Base-by-base conservation (phyloP, 2,329 filamentous ascomycete genomes). In the Zymoseptoria tritici region DNA sequence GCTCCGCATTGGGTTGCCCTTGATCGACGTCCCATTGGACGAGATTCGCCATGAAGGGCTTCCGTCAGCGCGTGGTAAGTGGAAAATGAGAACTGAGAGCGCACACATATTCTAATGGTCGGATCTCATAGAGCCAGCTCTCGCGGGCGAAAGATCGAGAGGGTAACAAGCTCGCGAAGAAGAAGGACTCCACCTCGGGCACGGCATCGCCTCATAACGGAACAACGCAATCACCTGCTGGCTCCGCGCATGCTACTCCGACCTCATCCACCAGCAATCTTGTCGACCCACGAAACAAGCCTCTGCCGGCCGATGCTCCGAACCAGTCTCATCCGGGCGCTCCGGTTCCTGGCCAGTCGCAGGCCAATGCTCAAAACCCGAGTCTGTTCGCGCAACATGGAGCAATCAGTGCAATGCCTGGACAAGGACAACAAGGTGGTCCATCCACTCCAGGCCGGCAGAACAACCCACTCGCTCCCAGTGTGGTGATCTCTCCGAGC, bases 61-160 rank as follows among this genome's bases (percentile, higher is more conserved):
- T 97, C 79, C 89, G 91, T 79, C 91, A 96, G 83, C 90, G 90
- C 88, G 91, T 97, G 83, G 91, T 96, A 85, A 83, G 90, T 85
- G 60, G 57, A 52, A 58, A 60, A 60, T 61, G 55, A 68, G 70
- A 70, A 9, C 16, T 9, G 22, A 26, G 16, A 29, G 22, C 22
- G 52, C 52, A 21, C 49, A 52, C 51, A 56, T 19, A 49, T 66
- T 57, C 64, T 71, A 63, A 71, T 71, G 59, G 62, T 52, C 36
- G 50, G 51, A 54, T 65, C 69, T 70, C 60, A 71, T 77, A 86
- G 84, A 83, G 85, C 76, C 83, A 97, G 91, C 90, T 97, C 80
- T 94, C 91, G 77, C 87, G 96, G 82, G 88, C 87, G 70, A 73
- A 73, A 64, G 71, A 72, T 62, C 66, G 69, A 63, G 71, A 72